These are phyloP conservation scores for Flaveria floridana DNA, from an alignment of 140 eudicot genomes.

Conservation along the genomic window DNA sequence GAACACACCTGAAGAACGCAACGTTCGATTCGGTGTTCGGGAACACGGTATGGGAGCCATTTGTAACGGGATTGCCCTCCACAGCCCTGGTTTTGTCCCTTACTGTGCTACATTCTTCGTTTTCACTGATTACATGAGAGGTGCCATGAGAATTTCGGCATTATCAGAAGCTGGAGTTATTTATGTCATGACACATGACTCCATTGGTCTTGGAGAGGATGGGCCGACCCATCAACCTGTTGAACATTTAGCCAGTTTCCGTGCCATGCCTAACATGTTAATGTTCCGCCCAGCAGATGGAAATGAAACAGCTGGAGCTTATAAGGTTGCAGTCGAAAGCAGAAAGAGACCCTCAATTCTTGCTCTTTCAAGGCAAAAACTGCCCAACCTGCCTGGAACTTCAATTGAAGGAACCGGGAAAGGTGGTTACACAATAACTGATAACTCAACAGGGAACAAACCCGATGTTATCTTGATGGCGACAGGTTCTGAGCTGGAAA, in stretches of 20 bases:
- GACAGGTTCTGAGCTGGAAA: constrained; percentile 87
- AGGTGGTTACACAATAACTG: constrained; percentile 79
- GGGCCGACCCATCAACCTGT: constrained; percentile 98
- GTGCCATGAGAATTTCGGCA: constrained; percentile 86
- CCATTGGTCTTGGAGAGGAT: constrained; percentile 91
- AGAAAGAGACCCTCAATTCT: constrained; percentile 77
- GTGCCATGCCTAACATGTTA: constrained; percentile 92
- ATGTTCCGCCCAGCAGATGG: constrained; percentile 99
- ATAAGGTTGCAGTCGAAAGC: constrained; percentile 73
- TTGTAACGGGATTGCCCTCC: constrained; percentile 87
- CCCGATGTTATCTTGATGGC: constrained; percentile 84
- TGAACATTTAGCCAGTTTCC: constrained; percentile 91
- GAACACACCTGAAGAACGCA: constrained; percentile 88
- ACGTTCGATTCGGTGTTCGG: constrained; percentile 85
- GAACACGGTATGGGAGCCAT: constrained; percentile 97
- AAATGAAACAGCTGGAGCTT: constrained; percentile 90
- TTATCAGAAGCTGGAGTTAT: constrained; percentile 82
- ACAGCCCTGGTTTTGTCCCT: constrained; percentile 81
- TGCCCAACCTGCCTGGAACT: constrained; percentile 79
- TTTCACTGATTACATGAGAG: constrained; percentile 95
- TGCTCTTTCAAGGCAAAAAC: constrained; percentile 88
- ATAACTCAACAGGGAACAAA: constrained; percentile 73
- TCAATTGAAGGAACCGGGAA: constrained; percentile 80
- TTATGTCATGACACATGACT: constrained; percentile 96
- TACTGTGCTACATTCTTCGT: constrained; percentile 96